Percentiles rank a stretch among this genome's conserved stretches.
phyloP scores from a whole-genome alignment of 2,329 filamentous ascomycete species.

The Paecilomyces fulvus region DNA sequence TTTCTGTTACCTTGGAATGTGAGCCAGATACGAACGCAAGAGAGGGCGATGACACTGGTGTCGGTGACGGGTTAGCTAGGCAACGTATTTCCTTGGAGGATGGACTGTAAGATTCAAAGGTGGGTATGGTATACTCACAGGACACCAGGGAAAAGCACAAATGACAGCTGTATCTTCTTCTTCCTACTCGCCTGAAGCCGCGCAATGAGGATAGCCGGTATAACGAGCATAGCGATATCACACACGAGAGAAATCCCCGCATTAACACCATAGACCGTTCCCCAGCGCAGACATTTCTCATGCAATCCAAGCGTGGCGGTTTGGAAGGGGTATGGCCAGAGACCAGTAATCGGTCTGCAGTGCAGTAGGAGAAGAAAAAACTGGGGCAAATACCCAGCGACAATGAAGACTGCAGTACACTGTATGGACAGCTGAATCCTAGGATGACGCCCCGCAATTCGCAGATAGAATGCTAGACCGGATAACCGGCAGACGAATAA shows the following conservation, averaged over 20 bases:
- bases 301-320: slow-evolving; percentile 24
- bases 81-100: not conserved
- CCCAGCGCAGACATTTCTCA: slow-evolving; percentile 42
- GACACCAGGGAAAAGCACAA: slow-evolving; percentile 43
- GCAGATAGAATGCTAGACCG: slow-evolving; percentile 45
- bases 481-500: slow-evolving; percentile 45
- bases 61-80: not conserved
- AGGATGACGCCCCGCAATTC: slow-evolving; percentile 34
- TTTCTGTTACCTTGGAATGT: slow-evolving; percentile 41
- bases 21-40: slow-evolving; percentile 39
- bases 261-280: slow-evolving; percentile 45
- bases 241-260: slow-evolving; percentile 43
- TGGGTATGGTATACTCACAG: slow-evolving; percentile 28
- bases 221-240: slow-evolving; percentile 44
- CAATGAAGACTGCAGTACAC: slow-evolving; percentile 11
- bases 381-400: slow-evolving; percentile 40
- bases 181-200: slow-evolving; percentile 37
- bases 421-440: slow-evolving; percentile 2
- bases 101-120: not conserved
- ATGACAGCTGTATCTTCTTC: slow-evolving; percentile 40
- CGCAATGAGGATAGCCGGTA: slow-evolving; percentile 42
- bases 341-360: slow-evolving; percentile 42
- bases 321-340: slow-evolving; percentile 47
- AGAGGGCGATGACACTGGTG: slow-evolving; percentile 43
- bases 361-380: slow-evolving; percentile 45